Base-by-base conservation (phyloP, 2,329 filamentous ascomycete species). In the Diaporthe citriasiana region DNA sequence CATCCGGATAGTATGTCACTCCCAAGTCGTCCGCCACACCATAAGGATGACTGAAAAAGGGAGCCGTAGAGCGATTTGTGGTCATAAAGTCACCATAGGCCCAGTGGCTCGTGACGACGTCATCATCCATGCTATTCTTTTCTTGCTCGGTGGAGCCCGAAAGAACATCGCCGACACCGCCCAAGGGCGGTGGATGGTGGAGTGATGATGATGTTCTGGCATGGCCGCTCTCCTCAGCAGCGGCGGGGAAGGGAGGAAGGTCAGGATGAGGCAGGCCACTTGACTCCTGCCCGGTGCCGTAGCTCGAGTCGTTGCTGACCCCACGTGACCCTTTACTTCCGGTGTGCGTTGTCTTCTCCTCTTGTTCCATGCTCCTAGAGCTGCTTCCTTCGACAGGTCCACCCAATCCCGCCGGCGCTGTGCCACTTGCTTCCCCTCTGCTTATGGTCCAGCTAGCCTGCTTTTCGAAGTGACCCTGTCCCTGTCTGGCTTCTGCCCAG, bases 261-360 rank as follows among this genome's bases (percentile, higher is more conserved):
- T n/a, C 47, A 30, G 33, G 47, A 47, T 42, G 47, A 69, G 74
- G 60, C 70, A 68, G 56, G 55, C 73, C 57, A 45, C 53, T 40
- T 50, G 65, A 55, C 50, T 56, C 57, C 40, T 76, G 69, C 4
- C 45, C 73, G 38, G 53, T 55, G 56, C 33, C 77, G 55, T 68
- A 71, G 69, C 73, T 74, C 75, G 71, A 59, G 69, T 76, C 73
- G 76, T 73, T 76, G 78, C 76, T 80, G 77, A 79, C 71, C 76
- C 79, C 79, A 80, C 78, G 79, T 81, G 80, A 80, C 74, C 68
- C 27, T 40, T 60, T 51, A 17, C 30, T 33, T n/a, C 38, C 51
- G 33, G 71, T n/a, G 38, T 40, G 56, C 47, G 66, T 60, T 40
- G 71, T 38, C 35, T 47, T 68, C 45, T 68, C 66, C 76, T 80